Evolutionary conservation across 2,329 filamentous ascomycete species (phyloP), one percentile per base, ranked within the genome.

Genomic region (Fusarium luffae): DNA sequence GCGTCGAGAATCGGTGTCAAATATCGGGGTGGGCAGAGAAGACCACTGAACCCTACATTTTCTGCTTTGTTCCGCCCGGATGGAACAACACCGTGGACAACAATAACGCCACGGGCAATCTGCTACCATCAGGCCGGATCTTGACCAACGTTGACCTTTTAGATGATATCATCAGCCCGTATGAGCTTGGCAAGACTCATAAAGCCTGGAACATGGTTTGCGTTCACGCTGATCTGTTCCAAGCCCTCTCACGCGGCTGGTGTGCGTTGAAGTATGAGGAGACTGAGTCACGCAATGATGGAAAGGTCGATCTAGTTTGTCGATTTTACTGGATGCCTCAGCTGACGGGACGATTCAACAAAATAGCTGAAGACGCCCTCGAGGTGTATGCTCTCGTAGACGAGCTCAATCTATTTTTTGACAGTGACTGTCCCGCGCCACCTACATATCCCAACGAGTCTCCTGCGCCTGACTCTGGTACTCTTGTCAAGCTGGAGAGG

Each of bases 251-350:
- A 7, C 4, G 7, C 6, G 59, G 25, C 0, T 43, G 13, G 14
- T 40, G 51, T 12, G 57, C 14, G 5, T 51, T 68, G 25, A 58
- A 47, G 13, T 63, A 16, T 8, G 5, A 49, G 4, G 21, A 23
- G 4, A 16, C n/a, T 4, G 28, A 37, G 4, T 2, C 5, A n/a
- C 7, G 16, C 5, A 5, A 4, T 6, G 21, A 47, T 1, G 9
- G 6, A 21, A 4, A n/a, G 46, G 3, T 7, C 4, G 14, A n/a
- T 10, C 42, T 40, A 2, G 54, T 28, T 5, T 18, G 68, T 23
- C 51, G 47, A 21, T 61, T 69, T 27, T 32, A 47, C 14, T 68
- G 65, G 51, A 68, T 69, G 65, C 54, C 51, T 7, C 28, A 37
- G 12, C 21, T 42, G 14, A 4, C 6, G 2, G 4, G 7, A 32